Evolutionary conservation across 495 filamentous ascomycete species (phyloP), one percentile per base, ranked within the genome.

Genomic region (Hypoxylon crocopeplum): DNA sequence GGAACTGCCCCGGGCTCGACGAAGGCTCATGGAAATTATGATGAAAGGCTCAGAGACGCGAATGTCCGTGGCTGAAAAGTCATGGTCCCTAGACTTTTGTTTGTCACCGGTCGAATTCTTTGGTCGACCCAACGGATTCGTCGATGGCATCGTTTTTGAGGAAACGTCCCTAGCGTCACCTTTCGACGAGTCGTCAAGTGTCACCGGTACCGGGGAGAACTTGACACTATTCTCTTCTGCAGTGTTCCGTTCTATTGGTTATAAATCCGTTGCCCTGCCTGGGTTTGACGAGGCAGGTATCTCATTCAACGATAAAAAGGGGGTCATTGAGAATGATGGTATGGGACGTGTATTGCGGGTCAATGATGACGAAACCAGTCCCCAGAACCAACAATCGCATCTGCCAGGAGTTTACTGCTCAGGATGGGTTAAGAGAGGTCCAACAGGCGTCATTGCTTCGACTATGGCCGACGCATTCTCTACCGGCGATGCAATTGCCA

Each of bases 391-490:
- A 50, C 17, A 24, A 37, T 46, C 39, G 10, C 53, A 46, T 36
- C 24, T 69, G n/a, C 88, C 90, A 1, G 95, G 95, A 1, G 66
- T 97, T 13, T 98, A 98, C 72, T 93, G 91, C 60, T 90, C 93
- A 16, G 94, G 94, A 3, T 98, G 94, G 94, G 93, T 96, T 16
- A 98, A 98, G 74, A 81, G 91, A 34, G 94, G 94, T 1, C 95
- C 94, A 0, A 96, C 92, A 4, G 94, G 94, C 5, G 93, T 97
- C 2, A 98, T 98, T 70, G 93, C 94, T 7, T 91, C 86, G 21
- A 98, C 94, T 0, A 96, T 98, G 93, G 86, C 87, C 46, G 95
- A 98, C 72, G 95, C 93, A 0, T 97, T 97, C 66, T 81, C 83
- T 13, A 97, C 92, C 1, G 95, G 86, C 0, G 92, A 96, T 69